Base-by-base conservation (phyloP, 495 filamentous ascomycete species). In the Filosporella fistucella region DNA sequence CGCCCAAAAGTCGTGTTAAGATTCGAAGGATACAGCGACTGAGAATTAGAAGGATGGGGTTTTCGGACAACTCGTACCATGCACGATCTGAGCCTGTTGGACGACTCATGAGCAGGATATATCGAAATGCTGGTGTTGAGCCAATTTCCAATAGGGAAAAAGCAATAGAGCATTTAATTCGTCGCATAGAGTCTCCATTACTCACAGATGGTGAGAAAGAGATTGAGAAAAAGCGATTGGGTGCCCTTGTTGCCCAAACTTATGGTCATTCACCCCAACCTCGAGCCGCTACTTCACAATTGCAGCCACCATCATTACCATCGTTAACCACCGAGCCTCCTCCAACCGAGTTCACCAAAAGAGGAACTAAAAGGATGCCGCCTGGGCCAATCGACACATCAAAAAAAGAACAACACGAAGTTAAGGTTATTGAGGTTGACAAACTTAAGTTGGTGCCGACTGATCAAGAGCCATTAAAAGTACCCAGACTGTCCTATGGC, bases 401-500 rank as follows among this genome's bases (percentile, higher is more conserved):
- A 9, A 34, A 44, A 28, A 47, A 22, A 21, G 32, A 26, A 25
- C 23, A 26, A 5, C 35, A 55, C 22, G 54, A 55, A 17, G 52
- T 61, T 24, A 30, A 57, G 46, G 51, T 49, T 7, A 45, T 72
- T 16, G 36, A 58, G 35, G 25, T 68, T n/a, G 32, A 47, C 6
- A 16, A 56, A 1, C 55, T 73, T 16, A 20, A 49, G 0, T 47
- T 70, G n/a, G 25, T 23, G 5, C 64, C 73, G 12, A 47, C 93
- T 34, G 63, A 78, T 21, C 62, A 75, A 24, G 56, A 68, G 10
- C 76, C 74, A 25, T 66, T 78, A 11, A 70, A 75, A 12, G 85
- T 96, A 10, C 88, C 93, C 3, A 59, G 60, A 2, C 68, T 97
- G 8, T 74, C 83, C 1, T 87, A 94, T 62, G 88, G 83, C 10